Conservation (phyloP, 2,329 filamentous ascomycete genomes). For the Colletotrichum sp. region DNA sequence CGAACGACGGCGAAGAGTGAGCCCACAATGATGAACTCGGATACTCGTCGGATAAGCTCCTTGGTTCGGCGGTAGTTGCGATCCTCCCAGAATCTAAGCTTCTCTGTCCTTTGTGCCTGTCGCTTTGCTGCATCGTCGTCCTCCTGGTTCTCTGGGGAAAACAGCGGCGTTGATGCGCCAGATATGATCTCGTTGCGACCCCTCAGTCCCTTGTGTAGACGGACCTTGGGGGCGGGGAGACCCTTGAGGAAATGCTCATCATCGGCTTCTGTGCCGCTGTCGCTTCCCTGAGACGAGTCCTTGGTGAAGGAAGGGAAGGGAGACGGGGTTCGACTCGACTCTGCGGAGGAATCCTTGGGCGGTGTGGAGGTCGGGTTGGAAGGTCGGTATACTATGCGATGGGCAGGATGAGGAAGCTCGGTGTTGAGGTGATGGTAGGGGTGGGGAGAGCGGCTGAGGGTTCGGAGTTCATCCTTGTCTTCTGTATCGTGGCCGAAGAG, state of each 20-base stretch:
- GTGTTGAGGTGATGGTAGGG: constrained; percentile 67
- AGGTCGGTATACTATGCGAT: constrained; percentile 33
- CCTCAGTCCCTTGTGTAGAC: constrained; percentile 79
- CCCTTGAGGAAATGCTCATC: constrained; percentile 91
- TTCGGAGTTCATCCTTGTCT: constrained; percentile 47
- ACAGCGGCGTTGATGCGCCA: constrained; percentile 58
- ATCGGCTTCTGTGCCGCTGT: constrained; percentile 94
- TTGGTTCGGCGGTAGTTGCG: constrained; percentile 46
- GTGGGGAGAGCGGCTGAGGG: constrained; percentile 68
- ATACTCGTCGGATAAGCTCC: constrained; percentile 56
- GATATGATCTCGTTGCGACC: constrained; percentile 62
- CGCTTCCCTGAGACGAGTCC: constrained; percentile 71
- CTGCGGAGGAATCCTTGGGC: constrained; percentile 21
- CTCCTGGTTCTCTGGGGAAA: constrained; percentile 52
- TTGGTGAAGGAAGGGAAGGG: constrained; percentile 42
- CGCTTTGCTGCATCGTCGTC: constrained; percentile 31
- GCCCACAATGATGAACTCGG: constrained; percentile 57
- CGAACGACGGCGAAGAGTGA: constrained; percentile 54
- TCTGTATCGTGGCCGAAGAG: constrained; percentile 35
- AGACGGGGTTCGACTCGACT: constrained; percentile 25
- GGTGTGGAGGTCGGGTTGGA: constrained; percentile 8
- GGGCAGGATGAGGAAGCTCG: constrained; percentile 59
- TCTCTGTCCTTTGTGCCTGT: constrained; percentile 1
- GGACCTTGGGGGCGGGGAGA: constrained; percentile 77
- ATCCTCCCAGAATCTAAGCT: constrained; percentile 23